Evolutionary conservation across 192 early-diverging fungal species (phyloP), one percentile per base, ranked within the genome.

Genomic region (Podila clonocystis): DNA sequence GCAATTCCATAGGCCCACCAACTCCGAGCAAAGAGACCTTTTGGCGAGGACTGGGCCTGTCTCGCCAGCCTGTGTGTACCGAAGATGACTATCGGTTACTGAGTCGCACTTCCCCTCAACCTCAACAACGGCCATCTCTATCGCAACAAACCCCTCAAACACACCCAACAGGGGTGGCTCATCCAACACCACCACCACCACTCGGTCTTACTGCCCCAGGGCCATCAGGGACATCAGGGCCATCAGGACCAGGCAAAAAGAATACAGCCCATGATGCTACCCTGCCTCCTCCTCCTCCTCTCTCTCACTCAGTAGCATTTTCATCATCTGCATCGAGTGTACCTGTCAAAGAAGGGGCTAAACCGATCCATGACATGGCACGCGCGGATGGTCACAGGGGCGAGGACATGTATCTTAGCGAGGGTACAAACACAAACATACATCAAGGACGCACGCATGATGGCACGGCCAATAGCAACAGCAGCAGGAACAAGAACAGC

Each of bases 1-100:
- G 68, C 34, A 73, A 59, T 20, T 52, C 57, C 0, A 60, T 70
- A 2, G 76, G 50, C 31, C 60, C 62, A 6, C 19, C 50, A 12
- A 64, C 71, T 9, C 77, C 77, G 13, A 65, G 71, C 58, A 80
- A 80, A 33, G 77, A 80, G 36, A 80, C 70, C 2, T 73, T 61
- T 34, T 69, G 59, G 71, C 72, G 63, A 65, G 71, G 70, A 24
- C 60, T 67, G 20, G 59, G 34, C 33, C 55, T 11, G 52, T 26
- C 9, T 31, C 70, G 71, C 19, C 66, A 68, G 11, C 50, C 22
- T 12, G 34, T 73, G 15, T 68, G 55, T 19, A 65, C 71, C 5
- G 70, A 68, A 8, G 71, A 73, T 33, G 77, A 80, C 36, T 45
- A 62, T 34, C 31, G 19, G 31, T 31, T 28, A 62, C 60, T 28